Evolutionary conservation across 2,329 filamentous ascomycete genomes (phyloP).

Genomic region (Botrytis deweyae): DNA sequence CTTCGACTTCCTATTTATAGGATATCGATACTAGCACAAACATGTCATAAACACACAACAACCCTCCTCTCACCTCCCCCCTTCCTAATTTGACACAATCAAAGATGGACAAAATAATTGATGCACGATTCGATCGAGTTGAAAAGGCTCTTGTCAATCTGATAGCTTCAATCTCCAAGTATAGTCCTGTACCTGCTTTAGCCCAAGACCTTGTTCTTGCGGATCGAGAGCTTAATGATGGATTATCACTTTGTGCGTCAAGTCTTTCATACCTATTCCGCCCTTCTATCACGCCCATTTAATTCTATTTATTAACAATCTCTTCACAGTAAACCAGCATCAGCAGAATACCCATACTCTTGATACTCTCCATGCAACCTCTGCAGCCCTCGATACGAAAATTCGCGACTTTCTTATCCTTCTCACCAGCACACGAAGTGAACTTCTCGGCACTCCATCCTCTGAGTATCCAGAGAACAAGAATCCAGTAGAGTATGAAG

Average conservation of each 20-base stretch:
- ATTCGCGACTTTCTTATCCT: constrained; percentile 68
- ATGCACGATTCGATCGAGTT: constrained; percentile 62
- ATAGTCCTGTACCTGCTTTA: constrained; percentile 69
- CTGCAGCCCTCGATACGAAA: constrained; percentile 65
- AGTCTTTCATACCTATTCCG: neutral
- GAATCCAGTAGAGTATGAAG: constrained; percentile 63
- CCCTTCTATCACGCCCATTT: neutral
- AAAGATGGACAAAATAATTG: constrained; percentile 61
- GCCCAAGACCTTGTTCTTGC: constrained; percentile 69
- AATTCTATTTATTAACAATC: neutral
- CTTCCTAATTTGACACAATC: neutral
- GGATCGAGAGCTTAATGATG: constrained; percentile 64
- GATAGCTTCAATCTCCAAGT: constrained; percentile 78
- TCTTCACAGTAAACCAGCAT: constrained; percentile 63
- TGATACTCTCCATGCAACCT: constrained; percentile 64
- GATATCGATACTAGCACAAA: constrained; percentile 1
- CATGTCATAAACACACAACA: neutral
- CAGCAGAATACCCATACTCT: constrained; percentile 73
- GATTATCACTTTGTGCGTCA: constrained; percentile 61
- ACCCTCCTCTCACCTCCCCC: neutral
- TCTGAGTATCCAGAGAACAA: constrained; percentile 54
- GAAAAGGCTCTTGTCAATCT: constrained; percentile 66
- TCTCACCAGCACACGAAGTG: constrained; percentile 71
- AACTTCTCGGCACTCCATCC: constrained; percentile 63
- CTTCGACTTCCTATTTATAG: neutral